Percentiles rank a stretch among this genome's conserved stretches.
These are phyloP conservation scores for Daldinia caldariorum DNA, from an alignment of 495 filamentous ascomycete species.

Conservation along the genomic window DNA sequence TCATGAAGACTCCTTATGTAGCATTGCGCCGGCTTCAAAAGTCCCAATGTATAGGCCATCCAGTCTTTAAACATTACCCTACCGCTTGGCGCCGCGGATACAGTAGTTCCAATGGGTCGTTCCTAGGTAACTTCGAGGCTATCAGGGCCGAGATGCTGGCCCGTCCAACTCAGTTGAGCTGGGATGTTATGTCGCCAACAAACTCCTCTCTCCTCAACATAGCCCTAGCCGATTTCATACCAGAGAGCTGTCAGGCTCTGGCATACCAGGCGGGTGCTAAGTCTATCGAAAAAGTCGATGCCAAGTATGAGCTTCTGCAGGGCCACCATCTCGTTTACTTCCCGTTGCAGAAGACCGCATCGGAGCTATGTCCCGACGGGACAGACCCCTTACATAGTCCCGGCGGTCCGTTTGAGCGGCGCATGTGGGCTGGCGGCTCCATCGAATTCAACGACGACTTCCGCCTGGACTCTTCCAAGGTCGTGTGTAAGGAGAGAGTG, in stretches of 20 bases:
- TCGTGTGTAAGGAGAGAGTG: slow-evolving; percentile 72
- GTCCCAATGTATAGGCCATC: neutral
- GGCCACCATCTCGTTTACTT: slow-evolving; percentile 82
- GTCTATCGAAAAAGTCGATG: neutral
- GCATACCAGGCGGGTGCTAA: neutral
- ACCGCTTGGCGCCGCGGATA: slow-evolving; percentile 19
- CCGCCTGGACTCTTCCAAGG: slow-evolving; percentile 60
- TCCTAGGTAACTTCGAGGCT: slow-evolving; percentile 15
- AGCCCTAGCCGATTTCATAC: slow-evolving; percentile 69
- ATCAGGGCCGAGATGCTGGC: slow-evolving; percentile 45
- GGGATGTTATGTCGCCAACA: slow-evolving; percentile 72
- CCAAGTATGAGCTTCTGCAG: slow-evolving; percentile 56
- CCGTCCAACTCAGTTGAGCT: slow-evolving; percentile 64
- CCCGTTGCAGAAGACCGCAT: slow-evolving; percentile 65
- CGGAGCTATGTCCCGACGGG: slow-evolving; percentile 71
- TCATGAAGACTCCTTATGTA: slow-evolving; percentile 16
- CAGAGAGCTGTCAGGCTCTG: slow-evolving; percentile 21
- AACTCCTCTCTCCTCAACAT: slow-evolving; percentile 71
- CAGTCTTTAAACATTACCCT: neutral
- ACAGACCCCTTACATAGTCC: slow-evolving; percentile 77
- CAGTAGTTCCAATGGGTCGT: slow-evolving; percentile 17
- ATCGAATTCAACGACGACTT: slow-evolving; percentile 50
- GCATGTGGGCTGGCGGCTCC: slow-evolving; percentile 84
- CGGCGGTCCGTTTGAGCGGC: slow-evolving; percentile 67
- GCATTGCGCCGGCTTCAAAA: slow-evolving; percentile 15